phyloP scores from a whole-genome alignment of 2,329 filamentous ascomycete species.

The Aspergillus arachidicola region DNA sequence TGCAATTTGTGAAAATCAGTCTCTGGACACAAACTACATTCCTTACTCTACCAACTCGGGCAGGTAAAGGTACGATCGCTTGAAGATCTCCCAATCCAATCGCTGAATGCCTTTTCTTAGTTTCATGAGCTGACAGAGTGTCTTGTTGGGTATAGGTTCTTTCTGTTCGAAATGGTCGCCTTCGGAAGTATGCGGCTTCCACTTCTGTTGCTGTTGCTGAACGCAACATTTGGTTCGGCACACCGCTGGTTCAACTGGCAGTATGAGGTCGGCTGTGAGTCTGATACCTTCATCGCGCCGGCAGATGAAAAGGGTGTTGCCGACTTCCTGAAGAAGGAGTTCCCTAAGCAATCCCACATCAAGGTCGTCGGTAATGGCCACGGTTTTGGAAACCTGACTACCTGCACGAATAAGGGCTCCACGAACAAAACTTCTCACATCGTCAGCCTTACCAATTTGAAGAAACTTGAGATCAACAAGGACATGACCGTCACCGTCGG shows the following conservation, averaged over 20 bases:
- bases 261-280: slow-evolving; percentile 21
- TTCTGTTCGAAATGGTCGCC: not conserved
- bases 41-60: not conserved
- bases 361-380: slow-evolving; percentile 24
- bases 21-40: not conserved
- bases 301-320: slow-evolving; percentile 13
- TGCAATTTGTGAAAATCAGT: not conserved
- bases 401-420: slow-evolving; percentile 15
- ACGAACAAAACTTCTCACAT: slow-evolving; percentile 21
- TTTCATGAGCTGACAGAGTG: not conserved
- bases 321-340: slow-evolving; percentile 18
- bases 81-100: not conserved
- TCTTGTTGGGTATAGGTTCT: not conserved
- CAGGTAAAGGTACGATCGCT: not conserved
- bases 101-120: not conserved
- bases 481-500: slow-evolving; percentile 23
- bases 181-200: not conserved
- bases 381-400: slow-evolving; percentile 24
- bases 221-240: slow-evolving; percentile 1
- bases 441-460: slow-evolving; percentile 20
- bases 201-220: slow-evolving; percentile 1
- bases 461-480: slow-evolving; percentile 17
- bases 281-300: slow-evolving; percentile 18
- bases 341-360: slow-evolving; percentile 15
- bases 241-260: slow-evolving; percentile 25